These are phyloP conservation scores for Trichoderma asperelloides DNA, from an alignment of 495 filamentous ascomycete species.

Conservation along the genomic window DNA sequence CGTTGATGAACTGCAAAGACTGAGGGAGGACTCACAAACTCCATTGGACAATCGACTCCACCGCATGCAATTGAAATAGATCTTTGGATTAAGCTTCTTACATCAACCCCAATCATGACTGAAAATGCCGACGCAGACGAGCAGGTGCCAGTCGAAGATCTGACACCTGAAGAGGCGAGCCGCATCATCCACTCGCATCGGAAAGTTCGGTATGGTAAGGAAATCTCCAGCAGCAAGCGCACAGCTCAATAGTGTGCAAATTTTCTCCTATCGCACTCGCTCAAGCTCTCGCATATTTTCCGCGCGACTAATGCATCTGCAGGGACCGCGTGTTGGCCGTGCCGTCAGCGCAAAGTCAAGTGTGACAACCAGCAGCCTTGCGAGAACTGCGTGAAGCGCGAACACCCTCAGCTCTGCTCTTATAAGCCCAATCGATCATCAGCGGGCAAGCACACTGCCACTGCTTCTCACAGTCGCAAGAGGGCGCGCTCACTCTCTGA, in stretches of 20 bases:
- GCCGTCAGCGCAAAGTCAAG: conserved; percentile 65
- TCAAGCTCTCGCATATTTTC: not conserved
- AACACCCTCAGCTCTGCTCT: conserved; percentile 61
- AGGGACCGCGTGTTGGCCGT: conserved; percentile 64
- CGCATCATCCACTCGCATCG: conserved; percentile 52
- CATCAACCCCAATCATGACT: conserved; percentile 7
- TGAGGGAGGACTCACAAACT: not conserved
- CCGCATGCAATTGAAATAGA: not conserved
- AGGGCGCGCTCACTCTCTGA: conserved; percentile 38
- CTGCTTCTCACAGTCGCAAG: conserved; percentile 28
- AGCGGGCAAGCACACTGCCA: conserved; percentile 32
- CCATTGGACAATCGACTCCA: conserved; percentile 4
- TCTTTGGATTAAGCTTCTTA: not conserved
- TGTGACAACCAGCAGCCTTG: conserved; percentile 67
- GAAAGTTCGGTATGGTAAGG: conserved; percentile 51
- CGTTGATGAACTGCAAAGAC: not conserved
- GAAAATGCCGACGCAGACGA: conserved; percentile 28
- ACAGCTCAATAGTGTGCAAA: not conserved
- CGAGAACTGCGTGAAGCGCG: conserved; percentile 64
- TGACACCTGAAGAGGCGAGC: conserved; percentile 47
- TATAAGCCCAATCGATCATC: conserved; percentile 61
- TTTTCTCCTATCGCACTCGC: not conserved
- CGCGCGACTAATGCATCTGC: conserved; percentile 13
- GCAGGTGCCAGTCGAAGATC: conserved; percentile 35
- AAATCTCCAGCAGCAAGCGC: not conserved